A percentile compares a stretch with the other conserved stretches of the same genome.
phyloP scores from a whole-genome alignment of 352 stramenopile species.

The Pythium chondricola region DNA sequence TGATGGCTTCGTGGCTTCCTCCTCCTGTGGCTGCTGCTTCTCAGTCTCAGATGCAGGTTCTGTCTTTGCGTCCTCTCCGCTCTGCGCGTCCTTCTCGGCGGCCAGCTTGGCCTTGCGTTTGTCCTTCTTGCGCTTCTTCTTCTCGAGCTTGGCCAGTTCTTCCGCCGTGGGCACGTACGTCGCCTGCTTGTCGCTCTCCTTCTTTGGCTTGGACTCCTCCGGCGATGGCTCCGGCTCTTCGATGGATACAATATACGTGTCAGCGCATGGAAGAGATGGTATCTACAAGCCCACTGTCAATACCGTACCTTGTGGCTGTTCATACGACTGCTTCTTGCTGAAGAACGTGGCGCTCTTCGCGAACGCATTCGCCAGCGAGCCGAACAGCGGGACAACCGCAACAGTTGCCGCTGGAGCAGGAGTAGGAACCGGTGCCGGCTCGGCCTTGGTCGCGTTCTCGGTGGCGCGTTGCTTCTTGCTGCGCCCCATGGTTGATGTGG shows the following conservation, averaged over 20 bases:
- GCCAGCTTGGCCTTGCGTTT: conserved; percentile 5
- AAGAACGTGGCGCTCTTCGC: conserved; percentile 53
- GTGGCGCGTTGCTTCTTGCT: conserved; percentile 28
- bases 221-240: background rate
- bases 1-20: conserved; percentile 15
- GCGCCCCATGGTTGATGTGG: conserved; percentile 4
- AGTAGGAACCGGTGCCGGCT: conserved; percentile 15
- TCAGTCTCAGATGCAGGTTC: background rate
- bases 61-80: background rate
- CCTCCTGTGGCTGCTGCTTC: background rate
- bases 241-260: too few relatives aligned
- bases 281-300: too few relatives aligned
- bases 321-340: conserved; percentile 60
- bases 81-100: conserved; percentile 5
- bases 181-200: too few relatives aligned
- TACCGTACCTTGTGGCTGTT: conserved; percentile 7
- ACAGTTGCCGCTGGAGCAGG: background rate
- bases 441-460: conserved; percentile 1
- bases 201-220: background rate
- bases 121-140: conserved; percentile 34
- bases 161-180: too few relatives aligned
- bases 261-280: too few relatives aligned
- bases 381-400: background rate
- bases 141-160: conserved; percentile 15
- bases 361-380: conserved; percentile 43